Evolutionary conservation across 495 filamentous ascomycete genomes (phyloP).

Genomic region (Staphylotrichum longicolle): DNA sequence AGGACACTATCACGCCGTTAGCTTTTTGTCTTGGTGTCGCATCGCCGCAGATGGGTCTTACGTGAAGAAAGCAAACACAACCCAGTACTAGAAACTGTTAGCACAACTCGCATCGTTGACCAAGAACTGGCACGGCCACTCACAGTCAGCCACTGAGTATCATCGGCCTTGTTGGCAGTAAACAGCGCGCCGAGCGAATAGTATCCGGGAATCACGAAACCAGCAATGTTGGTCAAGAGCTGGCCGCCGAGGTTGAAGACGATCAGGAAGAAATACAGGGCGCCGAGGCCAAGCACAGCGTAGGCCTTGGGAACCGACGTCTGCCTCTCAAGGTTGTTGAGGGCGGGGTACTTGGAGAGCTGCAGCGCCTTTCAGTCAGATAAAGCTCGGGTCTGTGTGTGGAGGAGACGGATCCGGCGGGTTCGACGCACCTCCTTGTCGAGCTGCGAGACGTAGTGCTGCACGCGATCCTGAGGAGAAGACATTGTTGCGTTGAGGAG

Average conservation of each 20-base stretch:
- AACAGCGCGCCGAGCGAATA: conserved; percentile 93
- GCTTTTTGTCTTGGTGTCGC: neutral
- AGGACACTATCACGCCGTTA: conserved; percentile 55
- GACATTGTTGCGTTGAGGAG: conserved; percentile 51
- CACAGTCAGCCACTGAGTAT: conserved; percentile 82
- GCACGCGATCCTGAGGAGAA: conserved; percentile 82
- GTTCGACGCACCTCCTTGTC: conserved; percentile 87
- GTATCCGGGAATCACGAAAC: conserved; percentile 91
- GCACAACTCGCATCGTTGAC: conserved; percentile 14
- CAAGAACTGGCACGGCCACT: conserved; percentile 18
- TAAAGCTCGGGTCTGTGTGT: conserved; percentile 9
- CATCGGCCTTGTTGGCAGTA: conserved; percentile 74
- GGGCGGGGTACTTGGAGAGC: conserved; percentile 93
- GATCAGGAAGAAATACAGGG: conserved; percentile 95
- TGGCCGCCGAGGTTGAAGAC: conserved; percentile 99
- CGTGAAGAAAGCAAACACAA: conserved; percentile 91
- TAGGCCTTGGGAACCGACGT: conserved; percentile 95
- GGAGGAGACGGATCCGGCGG: conserved; percentile 9
- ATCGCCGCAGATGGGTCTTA: conserved; percentile 33
- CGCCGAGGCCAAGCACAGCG: conserved; percentile 77
- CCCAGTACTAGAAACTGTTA: conserved; percentile 77
- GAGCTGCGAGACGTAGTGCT: conserved; percentile 84
- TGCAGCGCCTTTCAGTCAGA: conserved; percentile 40
- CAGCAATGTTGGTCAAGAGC: conserved; percentile 93
- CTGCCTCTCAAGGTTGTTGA: conserved; percentile 97